Percentiles rank a stretch among this genome's conserved stretches.
These are phyloP conservation scores for Phaffia tasmanica DNA, from an alignment of 768 basidiomycete species.

Conservation along the genomic window DNA sequence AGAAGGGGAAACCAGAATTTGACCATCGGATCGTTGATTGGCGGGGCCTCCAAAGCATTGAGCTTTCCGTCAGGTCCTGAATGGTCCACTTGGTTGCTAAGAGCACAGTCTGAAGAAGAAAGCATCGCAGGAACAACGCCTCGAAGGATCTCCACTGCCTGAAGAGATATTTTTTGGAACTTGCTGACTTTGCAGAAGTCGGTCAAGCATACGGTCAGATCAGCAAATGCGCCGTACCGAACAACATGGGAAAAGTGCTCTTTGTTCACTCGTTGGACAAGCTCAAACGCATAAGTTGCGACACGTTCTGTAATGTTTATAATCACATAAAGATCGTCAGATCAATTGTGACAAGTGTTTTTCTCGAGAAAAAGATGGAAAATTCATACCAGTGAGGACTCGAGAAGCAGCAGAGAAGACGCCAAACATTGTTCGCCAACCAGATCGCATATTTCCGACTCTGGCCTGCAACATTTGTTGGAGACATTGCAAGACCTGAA, in stretches of 20 bases:
- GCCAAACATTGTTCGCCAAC: constrained; percentile 98
- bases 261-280: constrained; percentile 79
- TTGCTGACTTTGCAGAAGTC: constrained; percentile 99
- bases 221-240: constrained; percentile 85
- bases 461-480: constrained; percentile 98
- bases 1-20: constrained; percentile 94
- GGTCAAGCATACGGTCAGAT: constrained; percentile 91
- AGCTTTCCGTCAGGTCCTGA: constrained; percentile 14
- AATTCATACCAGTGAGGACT: constrained; percentile 61
- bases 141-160: constrained; percentile 93
- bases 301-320: constrained; percentile 57
- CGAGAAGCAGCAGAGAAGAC: constrained; percentile 95
- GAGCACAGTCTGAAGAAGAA: constrained; percentile 56
- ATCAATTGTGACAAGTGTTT: neutral
- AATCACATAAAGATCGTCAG: neutral
- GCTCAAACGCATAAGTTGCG: constrained; percentile 86
- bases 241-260: constrained; percentile 87
- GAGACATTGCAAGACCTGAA: constrained; percentile 84
- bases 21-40: constrained; percentile 64
- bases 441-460: constrained; percentile 88
- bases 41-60: constrained; percentile 8
- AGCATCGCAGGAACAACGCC: constrained; percentile 89
- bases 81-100: constrained; percentile 24
- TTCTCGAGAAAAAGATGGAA: neutral
- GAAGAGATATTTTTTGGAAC: constrained; percentile 92